Conservation (phyloP, 2,329 filamentous ascomycete genomes). For the Colletotrichum orbiculare region DNA sequence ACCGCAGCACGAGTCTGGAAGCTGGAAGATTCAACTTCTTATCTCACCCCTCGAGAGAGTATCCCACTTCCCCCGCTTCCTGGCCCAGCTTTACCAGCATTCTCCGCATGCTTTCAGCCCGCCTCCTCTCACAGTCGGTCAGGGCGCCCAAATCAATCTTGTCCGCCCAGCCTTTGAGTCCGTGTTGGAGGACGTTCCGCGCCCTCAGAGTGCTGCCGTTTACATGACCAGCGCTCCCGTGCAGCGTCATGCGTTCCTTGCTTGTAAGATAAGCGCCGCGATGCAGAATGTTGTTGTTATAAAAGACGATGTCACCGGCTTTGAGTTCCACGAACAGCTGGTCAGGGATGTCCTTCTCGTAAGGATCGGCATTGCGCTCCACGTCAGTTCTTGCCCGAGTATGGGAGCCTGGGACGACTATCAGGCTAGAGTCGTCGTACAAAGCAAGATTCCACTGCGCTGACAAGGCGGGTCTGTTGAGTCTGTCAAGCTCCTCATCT, state of each 20-base stretch:
- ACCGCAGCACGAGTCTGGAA: conserved; percentile 1
- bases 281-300: conserved; percentile 90
- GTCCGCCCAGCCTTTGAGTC: conserved; percentile 74
- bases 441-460: conserved; percentile 91
- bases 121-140: conserved; percentile 53
- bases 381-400: conserved; percentile 73
- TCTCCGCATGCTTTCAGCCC: conserved; percentile 73
- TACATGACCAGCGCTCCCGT: conserved; percentile 76
- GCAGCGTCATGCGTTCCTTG: conserved; percentile 75
- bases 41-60: conserved; percentile 60
- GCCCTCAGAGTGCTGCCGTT: conserved; percentile 67
- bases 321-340: conserved; percentile 74
- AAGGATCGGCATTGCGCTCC: conserved; percentile 76
- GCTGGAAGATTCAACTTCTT: conserved; percentile 7
- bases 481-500: conserved; percentile 73
- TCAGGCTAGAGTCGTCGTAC: conserved; percentile 77
- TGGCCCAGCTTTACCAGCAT: conserved; percentile 71
- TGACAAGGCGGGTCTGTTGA: conserved; percentile 73
- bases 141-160: conserved; percentile 65
- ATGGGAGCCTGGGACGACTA: conserved; percentile 85
- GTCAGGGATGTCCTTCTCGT: conserved; percentile 68
- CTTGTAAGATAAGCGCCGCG: conserved; percentile 71
- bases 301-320: conserved; percentile 85
- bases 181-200: conserved; percentile 81
- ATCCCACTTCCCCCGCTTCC: conserved; percentile 71